Evolutionary conservation across 2,329 filamentous ascomycete genomes (phyloP).

Genomic region (Penicillium expansum): DNA sequence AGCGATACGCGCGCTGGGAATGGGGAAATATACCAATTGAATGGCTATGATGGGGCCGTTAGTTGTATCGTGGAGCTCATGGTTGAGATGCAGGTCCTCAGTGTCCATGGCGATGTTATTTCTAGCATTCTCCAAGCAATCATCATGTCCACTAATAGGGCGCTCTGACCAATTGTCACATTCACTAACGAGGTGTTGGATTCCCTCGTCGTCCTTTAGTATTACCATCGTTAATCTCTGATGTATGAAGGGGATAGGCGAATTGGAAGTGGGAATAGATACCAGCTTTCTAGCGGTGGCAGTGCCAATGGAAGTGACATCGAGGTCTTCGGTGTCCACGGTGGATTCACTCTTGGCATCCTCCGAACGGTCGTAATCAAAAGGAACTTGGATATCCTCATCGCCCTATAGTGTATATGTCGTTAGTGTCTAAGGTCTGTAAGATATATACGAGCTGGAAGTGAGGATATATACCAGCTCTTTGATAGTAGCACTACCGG

Average conservation of each 20-base stretch:
- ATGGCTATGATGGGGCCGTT: background rate
- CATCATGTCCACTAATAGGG: no score
- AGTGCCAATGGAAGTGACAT: background rate
- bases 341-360: no score
- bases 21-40: background rate
- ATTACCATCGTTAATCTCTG: background rate
- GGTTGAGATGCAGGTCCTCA: no score
- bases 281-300: background rate
- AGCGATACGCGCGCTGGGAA: background rate
- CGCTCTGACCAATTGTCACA: rapidly evolving
- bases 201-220: background rate
- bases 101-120: background rate
- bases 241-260: background rate
- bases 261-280: background rate
- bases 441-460: no score
- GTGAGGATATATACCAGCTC: no score
- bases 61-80: background rate
- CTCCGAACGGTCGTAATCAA: no score
- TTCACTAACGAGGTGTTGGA: no score
- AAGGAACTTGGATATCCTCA: no score
- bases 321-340: background rate
- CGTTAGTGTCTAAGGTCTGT: no score
- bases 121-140: background rate
- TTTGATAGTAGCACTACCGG: no score
- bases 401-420: no score